Conservation (phyloP, 257 asterid genomes). For the Ajuga chamaepitys region DNA sequence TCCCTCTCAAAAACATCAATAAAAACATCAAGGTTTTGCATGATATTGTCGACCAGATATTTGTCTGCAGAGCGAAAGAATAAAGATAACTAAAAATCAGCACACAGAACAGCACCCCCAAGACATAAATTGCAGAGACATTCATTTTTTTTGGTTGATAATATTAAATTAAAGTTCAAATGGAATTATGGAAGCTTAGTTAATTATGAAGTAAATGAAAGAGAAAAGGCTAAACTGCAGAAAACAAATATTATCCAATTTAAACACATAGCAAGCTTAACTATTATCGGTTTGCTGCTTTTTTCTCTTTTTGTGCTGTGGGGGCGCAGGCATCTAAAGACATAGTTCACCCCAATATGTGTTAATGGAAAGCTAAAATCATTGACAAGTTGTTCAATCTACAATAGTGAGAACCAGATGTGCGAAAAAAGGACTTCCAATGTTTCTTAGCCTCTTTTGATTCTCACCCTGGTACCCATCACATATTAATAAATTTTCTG, state of each 20-base stretch:
- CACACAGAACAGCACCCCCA: neutral
- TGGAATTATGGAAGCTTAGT: neutral
- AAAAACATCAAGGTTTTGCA: neutral
- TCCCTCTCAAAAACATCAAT: neutral
- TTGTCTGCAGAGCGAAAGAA: neutral
- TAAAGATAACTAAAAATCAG: neutral
- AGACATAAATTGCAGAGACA: no score
- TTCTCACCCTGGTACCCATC: no score
- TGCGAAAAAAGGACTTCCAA: no score
- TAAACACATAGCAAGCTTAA: neutral
- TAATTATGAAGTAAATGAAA: neutral
- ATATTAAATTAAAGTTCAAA: neutral
- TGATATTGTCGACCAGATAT: neutral
- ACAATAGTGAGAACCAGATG: neutral
- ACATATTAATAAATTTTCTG: no score
- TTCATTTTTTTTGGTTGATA: neutral
- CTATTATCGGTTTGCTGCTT: neutral
- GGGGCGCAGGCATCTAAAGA: neutral
- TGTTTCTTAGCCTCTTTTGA: no score
- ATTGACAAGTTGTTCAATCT: neutral
- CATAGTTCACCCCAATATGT: neutral
- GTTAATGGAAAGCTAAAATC: neutral
- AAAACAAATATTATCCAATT: neutral
- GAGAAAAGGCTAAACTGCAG: neutral
- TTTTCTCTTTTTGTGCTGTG: neutral